These are phyloP conservation scores for Wickerhamomyces sydowiorum DNA, from an alignment of 805 yeast species.

Conservation along the genomic window DNA sequence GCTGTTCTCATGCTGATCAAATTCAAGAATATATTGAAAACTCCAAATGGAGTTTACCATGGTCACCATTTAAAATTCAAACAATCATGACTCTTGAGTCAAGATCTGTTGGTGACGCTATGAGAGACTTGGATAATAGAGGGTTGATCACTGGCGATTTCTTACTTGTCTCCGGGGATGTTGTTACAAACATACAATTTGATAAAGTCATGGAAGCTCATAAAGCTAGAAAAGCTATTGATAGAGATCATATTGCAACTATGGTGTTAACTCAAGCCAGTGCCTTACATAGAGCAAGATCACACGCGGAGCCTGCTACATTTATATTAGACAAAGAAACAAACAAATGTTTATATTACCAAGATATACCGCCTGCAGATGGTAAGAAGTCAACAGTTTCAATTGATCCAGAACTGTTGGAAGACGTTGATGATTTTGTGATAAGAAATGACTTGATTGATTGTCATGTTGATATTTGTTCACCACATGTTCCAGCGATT, in stretches of 20 bases:
- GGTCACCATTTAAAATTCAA: constrained; percentile 76
- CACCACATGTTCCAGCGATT: constrained; percentile 90
- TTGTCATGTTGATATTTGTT: constrained; percentile 93
- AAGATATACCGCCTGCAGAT: constrained; percentile 55
- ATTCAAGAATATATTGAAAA: constrained; percentile 74
- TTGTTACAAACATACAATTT: constrained; percentile 86
- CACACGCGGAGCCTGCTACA: constrained; percentile 75
- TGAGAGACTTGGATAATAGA: constrained; percentile 90
- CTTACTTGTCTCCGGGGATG: constrained; percentile 87
- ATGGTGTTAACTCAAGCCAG: constrained; percentile 88
- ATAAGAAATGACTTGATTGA: constrained; percentile 92
- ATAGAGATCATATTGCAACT: constrained; percentile 89
- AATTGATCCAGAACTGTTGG: constrained; percentile 81
- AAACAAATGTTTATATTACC: constrained; percentile 78
- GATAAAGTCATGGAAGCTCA: constrained; percentile 69
- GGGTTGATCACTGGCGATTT: constrained; percentile 90
- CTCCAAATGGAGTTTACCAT: constrained; percentile 61
- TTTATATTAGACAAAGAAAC: constrained; percentile 74
- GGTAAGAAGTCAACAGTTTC: constrained; percentile 43
- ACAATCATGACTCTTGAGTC: constrained; percentile 83
- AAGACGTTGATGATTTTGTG: constrained; percentile 64
- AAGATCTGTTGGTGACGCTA: constrained; percentile 92
- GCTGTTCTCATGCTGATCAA: constrained; percentile 87
- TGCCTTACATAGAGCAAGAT: constrained; percentile 79
- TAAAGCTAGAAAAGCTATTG: constrained; percentile 60